phyloP scores from a whole-genome alignment of 2,329 filamentous ascomycete species.

The Biscogniauxia sp. region DNA sequence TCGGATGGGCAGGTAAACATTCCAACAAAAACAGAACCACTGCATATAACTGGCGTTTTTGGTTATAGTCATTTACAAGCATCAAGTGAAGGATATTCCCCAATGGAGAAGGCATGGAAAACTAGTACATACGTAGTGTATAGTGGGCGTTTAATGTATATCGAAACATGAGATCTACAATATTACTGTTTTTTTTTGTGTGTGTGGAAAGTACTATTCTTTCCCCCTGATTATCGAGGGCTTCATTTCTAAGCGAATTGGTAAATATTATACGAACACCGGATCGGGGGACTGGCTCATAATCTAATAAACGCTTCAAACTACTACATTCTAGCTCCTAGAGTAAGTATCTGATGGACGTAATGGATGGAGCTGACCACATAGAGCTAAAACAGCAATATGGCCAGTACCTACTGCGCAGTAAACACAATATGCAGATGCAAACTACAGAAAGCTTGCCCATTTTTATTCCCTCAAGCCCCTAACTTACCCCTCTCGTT shows the following conservation, averaged over 20 bases:
- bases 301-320: too few species aligned
- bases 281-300: too few species aligned
- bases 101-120: neutral
- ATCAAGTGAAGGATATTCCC: neutral
- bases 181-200: neutral
- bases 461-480: too few species aligned
- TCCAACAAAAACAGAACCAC: neutral
- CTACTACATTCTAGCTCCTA: too few species aligned
- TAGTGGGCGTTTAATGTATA: neutral
- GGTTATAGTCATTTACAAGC: neutral
- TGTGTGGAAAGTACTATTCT: neutral
- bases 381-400: too few species aligned
- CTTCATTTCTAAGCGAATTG: too few species aligned
- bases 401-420: too few species aligned
- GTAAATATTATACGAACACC: too few species aligned
- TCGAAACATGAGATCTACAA: neutral
- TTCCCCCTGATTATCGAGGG: neutral
- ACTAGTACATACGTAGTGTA: neutral
- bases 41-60: neutral
- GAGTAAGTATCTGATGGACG: too few species aligned
- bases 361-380: too few species aligned
- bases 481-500: neutral
- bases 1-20: neutral
- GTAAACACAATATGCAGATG: too few species aligned
- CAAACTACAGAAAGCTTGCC: too few species aligned